Evolutionary conservation across 2,329 filamentous ascomycete species (phyloP), one percentile per base, ranked within the genome.

Genomic region (Mollisia scopiformis): DNA sequence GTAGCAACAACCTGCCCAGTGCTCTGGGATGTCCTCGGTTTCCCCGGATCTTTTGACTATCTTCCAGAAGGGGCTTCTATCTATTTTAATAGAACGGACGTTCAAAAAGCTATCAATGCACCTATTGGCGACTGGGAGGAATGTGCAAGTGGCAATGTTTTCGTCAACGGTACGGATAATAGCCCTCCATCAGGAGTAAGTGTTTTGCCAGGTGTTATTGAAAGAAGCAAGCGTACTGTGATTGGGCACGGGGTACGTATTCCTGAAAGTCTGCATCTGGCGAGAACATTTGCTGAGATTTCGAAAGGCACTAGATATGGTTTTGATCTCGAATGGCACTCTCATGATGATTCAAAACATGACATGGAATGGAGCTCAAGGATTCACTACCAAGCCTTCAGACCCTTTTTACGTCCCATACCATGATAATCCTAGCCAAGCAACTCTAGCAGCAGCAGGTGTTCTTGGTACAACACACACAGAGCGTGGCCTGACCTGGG

Each of bases 401-500:
- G 61, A 65, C 19, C 64, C 64, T 3, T 69, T 71, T 53, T 68
- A 66, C 37, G 65, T 72, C 0, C 70, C 70, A 7, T 70, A 91
- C 93, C 75, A 90, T 83, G 71, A 81, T 90, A 62, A 80, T 92
- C 10, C 78, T 88, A 25, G 79, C 82, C 69, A 89, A 90, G 72
- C 90, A 16, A 89, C 89, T 0, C 79, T 94, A 72, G 84, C 87
- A 0, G 89, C 82, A 0, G 79, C 82, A 1, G 91, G 91, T 1
- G 80, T 90, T 1, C 80, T 92, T 72, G 92, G 92, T 0, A 86
- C 84, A 0, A 83, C 83, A 16, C 86, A 90, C 68, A 88, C 86
- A 0, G 92, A 96, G 79, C 82, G 92, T 43, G 90, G 90, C 0
- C 76, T 96, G 50, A 95, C 91, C 0, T 91, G 85, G 66, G 86